These are phyloP conservation scores for slime mould (Dictyostelium discoideum) DNA, from an alignment of 78 protist genomes.

Conservation along the genomic window DNA sequence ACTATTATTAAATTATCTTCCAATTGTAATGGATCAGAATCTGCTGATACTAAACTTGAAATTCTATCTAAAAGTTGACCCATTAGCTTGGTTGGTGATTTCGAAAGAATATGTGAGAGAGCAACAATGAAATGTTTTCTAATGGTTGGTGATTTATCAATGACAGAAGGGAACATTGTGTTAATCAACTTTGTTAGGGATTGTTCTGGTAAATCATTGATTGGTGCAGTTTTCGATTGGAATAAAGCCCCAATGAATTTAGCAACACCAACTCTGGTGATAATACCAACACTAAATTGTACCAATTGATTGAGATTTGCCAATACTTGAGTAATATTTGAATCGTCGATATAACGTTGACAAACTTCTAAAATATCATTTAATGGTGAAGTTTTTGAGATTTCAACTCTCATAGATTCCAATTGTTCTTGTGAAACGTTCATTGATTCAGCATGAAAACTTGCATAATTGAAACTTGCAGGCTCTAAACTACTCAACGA, in stretches of 20 bases:
- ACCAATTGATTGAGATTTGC: constrained; percentile 43
- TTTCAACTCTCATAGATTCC: constrained; percentile 53
- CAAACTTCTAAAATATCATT: constrained; percentile 53
- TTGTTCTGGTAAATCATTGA: background rate
- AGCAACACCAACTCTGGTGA: constrained; percentile 72
- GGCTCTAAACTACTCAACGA: constrained; percentile 74
- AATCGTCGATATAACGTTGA: constrained; percentile 35
- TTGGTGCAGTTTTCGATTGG: constrained; percentile 28
- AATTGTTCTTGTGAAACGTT: constrained; percentile 66
- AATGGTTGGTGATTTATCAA: constrained; percentile 31
- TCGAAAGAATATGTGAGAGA: background rate
- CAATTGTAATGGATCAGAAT: background rate
- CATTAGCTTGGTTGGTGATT: background rate
- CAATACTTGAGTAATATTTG: constrained; percentile 30
- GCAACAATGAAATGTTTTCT: constrained; percentile 21
- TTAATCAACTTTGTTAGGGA: background rate
- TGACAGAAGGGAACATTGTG: constrained; percentile 43
- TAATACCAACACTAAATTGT: constrained; percentile 78
- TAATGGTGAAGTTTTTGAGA: constrained; percentile 61
- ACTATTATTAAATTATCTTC: background rate
- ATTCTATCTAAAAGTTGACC: constrained; percentile 7
- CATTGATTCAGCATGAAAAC: constrained; percentile 63
- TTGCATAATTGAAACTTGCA: constrained; percentile 75
- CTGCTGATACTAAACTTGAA: background rate
- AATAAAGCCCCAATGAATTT: constrained; percentile 43